Base-by-base conservation (phyloP, 306 rosid species). In the Inga leiocalycina region DNA sequence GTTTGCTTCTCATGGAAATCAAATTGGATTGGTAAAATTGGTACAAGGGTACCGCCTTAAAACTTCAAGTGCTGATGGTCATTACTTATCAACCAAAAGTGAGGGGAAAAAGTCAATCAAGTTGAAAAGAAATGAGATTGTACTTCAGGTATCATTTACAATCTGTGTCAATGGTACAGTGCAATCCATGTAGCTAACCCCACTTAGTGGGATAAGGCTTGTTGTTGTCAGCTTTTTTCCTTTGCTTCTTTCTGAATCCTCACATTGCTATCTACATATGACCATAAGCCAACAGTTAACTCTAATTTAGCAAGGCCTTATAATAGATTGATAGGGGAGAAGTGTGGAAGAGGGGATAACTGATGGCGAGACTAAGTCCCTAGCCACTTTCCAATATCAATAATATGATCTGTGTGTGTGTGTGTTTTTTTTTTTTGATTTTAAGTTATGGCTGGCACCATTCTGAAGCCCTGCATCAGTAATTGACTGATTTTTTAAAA, bases 1-100 rank as follows among this genome's bases (percentile, higher is more conserved):
- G 91, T 94, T 92, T 88, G 95, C 97, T 77, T 94, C 95, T 78
- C 91, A 92, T 51, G 98, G 97, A 88, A 90, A 80, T 76, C 99
- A 92, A 88, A 91, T 97, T 87, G 97, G 97, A 80, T 84, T 97
- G 88, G 97, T 87, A 49, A 94, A 97, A 85, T 89, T 97, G 78
- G 90, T 90, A 81, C 98, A 92, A 84, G 99, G 99, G 79, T 94
- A 92, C 85, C 91, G 65, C 87, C 89, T 88, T 77, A 88, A 95
- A 57, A 87, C 90, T 87, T 89, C 98, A 69, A 77, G 84, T 87
- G 80, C 93, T 81, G 93, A 85, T 80, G 97, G 98, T 48, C 93
- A 92, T 82, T 90, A 88, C 80, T 71, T 92, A 88, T 86, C 97
- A 19, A 94, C 95, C 39, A 92, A 88, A 81, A 65, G 92, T 14